Evolutionary conservation across 2,329 filamentous ascomycete genomes (phyloP).

Genomic region (Tolypocladium ophioglossoides): DNA sequence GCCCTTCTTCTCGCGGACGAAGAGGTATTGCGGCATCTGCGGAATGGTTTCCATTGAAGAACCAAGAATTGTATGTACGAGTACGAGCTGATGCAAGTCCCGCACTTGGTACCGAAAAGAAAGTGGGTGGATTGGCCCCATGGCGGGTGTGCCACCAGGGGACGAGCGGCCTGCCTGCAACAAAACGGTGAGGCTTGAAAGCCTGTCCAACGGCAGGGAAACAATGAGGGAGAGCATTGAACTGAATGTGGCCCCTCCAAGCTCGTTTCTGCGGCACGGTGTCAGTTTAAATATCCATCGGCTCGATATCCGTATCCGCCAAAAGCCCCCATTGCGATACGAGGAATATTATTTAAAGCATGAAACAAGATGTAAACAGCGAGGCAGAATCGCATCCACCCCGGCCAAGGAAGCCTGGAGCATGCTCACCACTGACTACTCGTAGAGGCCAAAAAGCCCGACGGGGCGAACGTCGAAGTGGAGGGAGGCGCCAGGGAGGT

Average conservation of each 20-base stretch:
- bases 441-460: neutral
- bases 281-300: neutral
- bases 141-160: neutral
- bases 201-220: neutral
- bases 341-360: neutral
- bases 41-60: neutral
- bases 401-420: neutral
- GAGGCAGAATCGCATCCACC: neutral
- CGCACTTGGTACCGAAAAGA: neutral
- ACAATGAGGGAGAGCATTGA: neutral
- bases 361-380: neutral
- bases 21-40: neutral
- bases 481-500: neutral
- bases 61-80: neutral
- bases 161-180: neutral
- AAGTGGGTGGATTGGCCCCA: neutral
- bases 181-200: constrained; percentile 2
- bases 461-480: neutral
- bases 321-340: neutral
- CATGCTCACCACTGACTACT: neutral
- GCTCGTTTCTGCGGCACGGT: neutral
- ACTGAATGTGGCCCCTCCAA: neutral
- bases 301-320: neutral
- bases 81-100: neutral
- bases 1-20: too few relatives aligned